Conservation (phyloP, 2,329 filamentous ascomycete genomes). For the Colletotrichum chrysophilum region DNA sequence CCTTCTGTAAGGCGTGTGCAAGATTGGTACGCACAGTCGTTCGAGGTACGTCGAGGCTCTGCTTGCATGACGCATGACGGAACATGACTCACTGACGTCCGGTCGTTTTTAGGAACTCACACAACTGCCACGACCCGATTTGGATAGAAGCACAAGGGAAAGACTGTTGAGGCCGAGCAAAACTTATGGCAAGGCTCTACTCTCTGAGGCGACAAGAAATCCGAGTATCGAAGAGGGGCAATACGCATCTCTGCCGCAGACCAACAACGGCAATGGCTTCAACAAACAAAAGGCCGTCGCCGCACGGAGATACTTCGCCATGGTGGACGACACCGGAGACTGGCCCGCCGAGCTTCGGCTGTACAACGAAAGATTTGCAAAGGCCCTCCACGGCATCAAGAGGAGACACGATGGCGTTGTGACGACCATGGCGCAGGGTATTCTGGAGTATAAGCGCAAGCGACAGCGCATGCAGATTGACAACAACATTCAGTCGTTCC, state of each 20-base stretch:
- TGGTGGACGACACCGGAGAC: constrained; percentile 83
- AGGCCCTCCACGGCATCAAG: constrained; percentile 93
- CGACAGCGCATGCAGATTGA: constrained; percentile 98
- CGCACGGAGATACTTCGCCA: constrained; percentile 83
- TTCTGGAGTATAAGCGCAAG: constrained; percentile 96
- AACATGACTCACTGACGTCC: constrained; percentile 13
- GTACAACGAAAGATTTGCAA: constrained; percentile 90
- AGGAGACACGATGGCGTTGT: constrained; percentile 95
- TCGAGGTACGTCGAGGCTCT: constrained; percentile 74
- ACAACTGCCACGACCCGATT: constrained; percentile 76
- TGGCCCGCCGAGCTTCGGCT: constrained; percentile 95
- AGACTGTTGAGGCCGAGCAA: constrained; percentile 75
- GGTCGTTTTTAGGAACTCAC: constrained; percentile 78
- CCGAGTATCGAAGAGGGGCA: constrained; percentile 87
- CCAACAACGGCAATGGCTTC: constrained; percentile 47
- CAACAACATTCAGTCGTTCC: constrained; percentile 94
- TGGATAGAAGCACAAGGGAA: constrained; percentile 78
- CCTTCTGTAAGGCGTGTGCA: constrained; percentile 93
- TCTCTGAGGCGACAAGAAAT: constrained; percentile 86
- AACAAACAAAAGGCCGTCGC: constrained; percentile 55
- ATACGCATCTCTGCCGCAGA: constrained; percentile 61
- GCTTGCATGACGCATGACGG: not conserved
- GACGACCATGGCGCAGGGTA: constrained; percentile 96
- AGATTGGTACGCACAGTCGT: constrained; percentile 99
- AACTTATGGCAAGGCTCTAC: constrained; percentile 62